Percentiles rank a stretch among this genome's conserved stretches.
These are phyloP conservation scores for Coemansia sp. DNA, from an alignment of 192 early-diverging fungal genomes.

Conservation along the genomic window DNA sequence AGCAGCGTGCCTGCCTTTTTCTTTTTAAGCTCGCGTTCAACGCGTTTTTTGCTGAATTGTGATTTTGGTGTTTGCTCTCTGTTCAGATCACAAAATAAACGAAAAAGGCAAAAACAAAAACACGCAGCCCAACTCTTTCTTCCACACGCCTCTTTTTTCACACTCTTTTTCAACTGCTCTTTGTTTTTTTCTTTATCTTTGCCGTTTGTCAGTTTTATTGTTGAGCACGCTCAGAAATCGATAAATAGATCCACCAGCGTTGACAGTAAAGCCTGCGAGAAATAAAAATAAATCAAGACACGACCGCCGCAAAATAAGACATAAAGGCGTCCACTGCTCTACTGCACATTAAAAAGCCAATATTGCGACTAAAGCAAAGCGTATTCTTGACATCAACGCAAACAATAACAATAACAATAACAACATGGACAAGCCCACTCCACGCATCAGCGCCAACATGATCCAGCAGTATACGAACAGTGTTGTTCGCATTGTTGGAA, in stretches of 20 bases:
- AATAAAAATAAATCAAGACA: not conserved
- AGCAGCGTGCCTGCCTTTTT: not conserved
- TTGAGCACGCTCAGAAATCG: not conserved
- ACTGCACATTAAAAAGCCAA: slow-evolving; percentile 1
- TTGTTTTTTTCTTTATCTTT: not conserved
- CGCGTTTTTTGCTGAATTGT: slow-evolving; percentile 5
- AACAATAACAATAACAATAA: slow-evolving; percentile 8
- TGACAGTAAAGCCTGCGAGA: not conserved
- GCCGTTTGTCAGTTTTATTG: slow-evolving; percentile 6
- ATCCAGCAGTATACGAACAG: slow-evolving; percentile 49
- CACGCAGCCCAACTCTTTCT: not conserved
- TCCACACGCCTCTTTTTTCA: not conserved
- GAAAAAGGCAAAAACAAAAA: slow-evolving; percentile 17
- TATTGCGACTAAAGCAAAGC: slow-evolving; percentile 1
- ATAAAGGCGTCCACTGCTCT: not conserved
- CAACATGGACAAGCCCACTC: slow-evolving; percentile 58
- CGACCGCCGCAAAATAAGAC: slow-evolving; percentile 2
- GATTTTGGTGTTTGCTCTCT: too few species aligned
- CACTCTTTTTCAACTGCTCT: not conserved
- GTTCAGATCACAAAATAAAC: too few species aligned
- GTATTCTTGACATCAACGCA: not conserved
- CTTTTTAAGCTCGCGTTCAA: not conserved
- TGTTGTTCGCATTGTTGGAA: slow-evolving; percentile 58
- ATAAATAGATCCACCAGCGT: not conserved
- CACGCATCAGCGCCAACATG: slow-evolving; percentile 62